phyloP scores from a whole-genome alignment of 495 filamentous ascomycete genomes.

The Hypoxylon perforatum region DNA sequence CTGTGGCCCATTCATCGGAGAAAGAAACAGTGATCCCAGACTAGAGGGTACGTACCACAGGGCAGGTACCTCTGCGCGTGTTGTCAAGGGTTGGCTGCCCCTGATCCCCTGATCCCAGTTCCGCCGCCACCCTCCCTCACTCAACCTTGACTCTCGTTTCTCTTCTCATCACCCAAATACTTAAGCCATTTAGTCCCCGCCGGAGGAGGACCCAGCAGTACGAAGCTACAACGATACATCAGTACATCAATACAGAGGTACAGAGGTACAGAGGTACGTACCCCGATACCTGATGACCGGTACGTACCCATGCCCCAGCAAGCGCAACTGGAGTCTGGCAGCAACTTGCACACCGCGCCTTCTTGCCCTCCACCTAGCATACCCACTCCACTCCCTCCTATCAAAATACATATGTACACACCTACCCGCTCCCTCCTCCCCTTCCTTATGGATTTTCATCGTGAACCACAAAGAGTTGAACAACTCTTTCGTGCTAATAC shows the following conservation, averaged over 20 bases:
- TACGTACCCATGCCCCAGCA: constrained; percentile 40
- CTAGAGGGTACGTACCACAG: constrained; percentile 26
- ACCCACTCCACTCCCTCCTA: constrained; percentile 45
- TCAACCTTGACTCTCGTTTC: constrained; percentile 12
- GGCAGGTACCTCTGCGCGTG: constrained; percentile 43
- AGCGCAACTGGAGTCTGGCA: constrained; percentile 4
- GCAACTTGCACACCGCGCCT: constrained; percentile 46
- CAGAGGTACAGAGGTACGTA: constrained; percentile 18
- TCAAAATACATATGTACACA: constrained; percentile 49
- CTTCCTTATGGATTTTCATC: constrained; percentile 28
- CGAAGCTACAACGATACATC: constrained; percentile 4
- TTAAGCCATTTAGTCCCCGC: constrained; percentile 20
- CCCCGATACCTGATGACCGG: constrained; percentile 8
- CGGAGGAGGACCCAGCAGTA: constrained; percentile 5
- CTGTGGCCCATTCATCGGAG: constrained; percentile 37
- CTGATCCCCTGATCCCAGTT: constrained; percentile 38
- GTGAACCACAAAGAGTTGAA: constrained; percentile 39
- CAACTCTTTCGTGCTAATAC: constrained; percentile 31
- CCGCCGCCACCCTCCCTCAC: constrained; percentile 31
- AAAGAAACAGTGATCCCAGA: too few species aligned
- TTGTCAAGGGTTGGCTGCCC: constrained; percentile 39
- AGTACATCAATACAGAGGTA: constrained; percentile 18
- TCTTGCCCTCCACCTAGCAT: constrained; percentile 37
- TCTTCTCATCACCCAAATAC: neutral
- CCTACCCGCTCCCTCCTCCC: constrained; percentile 36